Conservation (phyloP, 2,329 filamentous ascomycete genomes). For the Thielaviopsis musarum region DNA sequence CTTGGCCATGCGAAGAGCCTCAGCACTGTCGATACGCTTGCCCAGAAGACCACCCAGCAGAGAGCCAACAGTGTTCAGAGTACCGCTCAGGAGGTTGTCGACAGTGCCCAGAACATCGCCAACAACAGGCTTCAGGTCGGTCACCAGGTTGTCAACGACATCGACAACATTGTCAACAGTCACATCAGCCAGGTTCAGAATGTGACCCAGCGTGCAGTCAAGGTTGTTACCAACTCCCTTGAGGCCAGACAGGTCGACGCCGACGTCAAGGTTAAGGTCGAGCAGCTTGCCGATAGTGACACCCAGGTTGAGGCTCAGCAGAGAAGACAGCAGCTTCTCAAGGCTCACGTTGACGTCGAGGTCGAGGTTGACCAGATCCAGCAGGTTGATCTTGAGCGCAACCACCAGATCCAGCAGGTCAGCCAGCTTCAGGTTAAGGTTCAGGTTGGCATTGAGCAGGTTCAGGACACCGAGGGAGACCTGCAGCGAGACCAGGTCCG, state of each 20-base stretch:
- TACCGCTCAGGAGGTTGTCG: not conserved
- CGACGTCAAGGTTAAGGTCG: constrained; percentile 2
- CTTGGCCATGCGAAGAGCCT: constrained; percentile 3
- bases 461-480: constrained; percentile 4
- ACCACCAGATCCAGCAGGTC: not conserved
- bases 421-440: too few species aligned
- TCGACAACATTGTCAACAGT: constrained; percentile 2
- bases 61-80: constrained; percentile 2
- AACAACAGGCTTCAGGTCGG: constrained; percentile 2
- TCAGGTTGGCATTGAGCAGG: not conserved
- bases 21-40: constrained; percentile 4
- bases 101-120: constrained; percentile 1
- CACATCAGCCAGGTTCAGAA: constrained; percentile 4
- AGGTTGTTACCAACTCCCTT: not conserved
- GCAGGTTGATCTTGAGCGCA: not conserved
- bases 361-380: constrained; percentile 2
- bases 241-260: not conserved
- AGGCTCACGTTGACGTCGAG: constrained; percentile 8
- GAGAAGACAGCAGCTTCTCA: constrained; percentile 9
- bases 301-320: constrained; percentile 9
- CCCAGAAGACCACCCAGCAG: constrained; percentile 5
- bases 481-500: constrained; percentile 5
- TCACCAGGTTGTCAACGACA: constrained; percentile 2
- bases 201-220: constrained; percentile 2
- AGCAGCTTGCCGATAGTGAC: constrained; percentile 4